Evolutionary conservation across 2,329 filamentous ascomycete species (phyloP).

Genomic region (Ophiostoma sp.): DNA sequence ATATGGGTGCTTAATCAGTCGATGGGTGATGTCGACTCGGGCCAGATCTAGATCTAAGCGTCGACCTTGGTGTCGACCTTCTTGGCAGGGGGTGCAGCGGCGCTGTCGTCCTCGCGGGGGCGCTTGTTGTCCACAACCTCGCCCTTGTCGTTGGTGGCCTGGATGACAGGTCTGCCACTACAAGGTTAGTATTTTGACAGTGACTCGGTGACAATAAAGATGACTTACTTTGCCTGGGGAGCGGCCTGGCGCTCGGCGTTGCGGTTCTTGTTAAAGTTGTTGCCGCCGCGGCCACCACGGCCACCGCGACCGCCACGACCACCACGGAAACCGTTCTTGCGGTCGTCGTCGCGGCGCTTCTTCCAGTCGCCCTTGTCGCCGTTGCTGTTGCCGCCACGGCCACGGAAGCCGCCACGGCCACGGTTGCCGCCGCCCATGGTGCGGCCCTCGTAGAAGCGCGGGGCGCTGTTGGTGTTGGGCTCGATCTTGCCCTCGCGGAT

Average conservation of each 20-base stretch:
- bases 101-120: conserved; percentile 44
- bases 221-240: conserved; percentile 1
- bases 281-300: conserved; percentile 34
- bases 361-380: conserved; percentile 57
- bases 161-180: conserved; percentile 41
- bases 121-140: conserved; percentile 44
- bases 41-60: not conserved
- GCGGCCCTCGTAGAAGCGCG: conserved; percentile 46
- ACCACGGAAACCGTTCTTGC: conserved; percentile 54
- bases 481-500: conserved; percentile 66
- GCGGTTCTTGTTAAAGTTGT: conserved; percentile 32
- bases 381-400: conserved; percentile 31
- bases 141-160: conserved; percentile 38
- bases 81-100: conserved; percentile 51
- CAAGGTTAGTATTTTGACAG: not conserved
- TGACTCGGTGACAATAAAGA: conserved; percentile 22
- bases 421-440: conserved; percentile 36
- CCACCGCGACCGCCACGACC: conserved; percentile 38
- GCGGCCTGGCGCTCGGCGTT: conserved; percentile 33
- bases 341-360: conserved; percentile 57
- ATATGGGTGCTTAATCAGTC: not conserved
- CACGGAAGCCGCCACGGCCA: conserved; percentile 33
- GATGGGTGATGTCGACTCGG: not conserved
- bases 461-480: conserved; percentile 45
- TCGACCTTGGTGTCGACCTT: conserved; percentile 54